Base-by-base conservation (phyloP, 306 rosid species). In the Medicago truncatula region DNA sequence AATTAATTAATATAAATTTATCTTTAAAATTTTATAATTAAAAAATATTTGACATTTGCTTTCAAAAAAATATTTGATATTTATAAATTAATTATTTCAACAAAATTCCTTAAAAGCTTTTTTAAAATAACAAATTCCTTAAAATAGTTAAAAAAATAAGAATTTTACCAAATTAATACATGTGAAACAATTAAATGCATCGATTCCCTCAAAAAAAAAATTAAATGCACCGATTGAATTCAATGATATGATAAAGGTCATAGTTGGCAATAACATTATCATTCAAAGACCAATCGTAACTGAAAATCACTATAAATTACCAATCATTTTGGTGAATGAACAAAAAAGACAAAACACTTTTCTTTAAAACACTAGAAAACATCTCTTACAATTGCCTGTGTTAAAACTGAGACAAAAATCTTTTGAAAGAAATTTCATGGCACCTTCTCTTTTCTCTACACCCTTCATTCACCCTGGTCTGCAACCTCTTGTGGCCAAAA, bases 391-490 rank as follows among this genome's bases (percentile, higher is more conserved):
- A 17, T 2, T 10, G 31, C 17, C 3, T 9, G 38, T 62, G 36
- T 20, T 18, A 12, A 3, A 64, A 16, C 41, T 61, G 5, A 61
- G 43, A 61, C 14, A 17, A 3, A 38, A 66, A 38, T 9, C 13
- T 65, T 65, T 28, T 2, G 11, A 23, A 67, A 67, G 3, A 17
- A 46, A 20, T 17, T 34, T 34, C 9, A 85, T 88, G 91, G 87
- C 69, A 8, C 56, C 70, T 76, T 70, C 78, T 78, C 76, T 84
- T 18, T 78, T 83, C 75, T 85, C 82, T 15, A 68, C 77, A 5
- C 64, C 84, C 36, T 85, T 87, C 79, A 54, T 88, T 62, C 90
- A 88, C 39, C 89, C 91, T 53, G 79, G 85, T 16, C 93, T 91
- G 67, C 82, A 62, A 70, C 84, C 77, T 11, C 41, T 77, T 44